Percentiles rank a stretch among this genome's conserved stretches.
Conservation (phyloP, 345 rosid species). For the Syzygium grande region DNA sequence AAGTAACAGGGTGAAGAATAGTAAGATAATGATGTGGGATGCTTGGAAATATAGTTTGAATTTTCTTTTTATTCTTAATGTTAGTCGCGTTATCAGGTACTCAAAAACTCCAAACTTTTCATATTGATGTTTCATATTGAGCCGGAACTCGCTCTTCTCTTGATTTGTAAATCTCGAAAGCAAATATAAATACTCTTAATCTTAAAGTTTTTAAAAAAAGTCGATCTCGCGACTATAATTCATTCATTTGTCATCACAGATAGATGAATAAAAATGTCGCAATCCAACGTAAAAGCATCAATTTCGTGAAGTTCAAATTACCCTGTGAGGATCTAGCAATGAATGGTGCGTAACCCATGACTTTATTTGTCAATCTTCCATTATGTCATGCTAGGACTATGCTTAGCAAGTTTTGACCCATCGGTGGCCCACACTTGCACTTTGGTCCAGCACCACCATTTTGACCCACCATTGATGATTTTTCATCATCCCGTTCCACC, state of each 20-base stretch:
- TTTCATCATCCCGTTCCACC: neutral
- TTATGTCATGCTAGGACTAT: neutral
- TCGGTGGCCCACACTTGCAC: neutral
- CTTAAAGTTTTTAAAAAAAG: no score
- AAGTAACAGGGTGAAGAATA: neutral
- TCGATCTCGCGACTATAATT: neutral
- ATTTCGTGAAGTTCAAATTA: neutral
- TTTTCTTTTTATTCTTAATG: neutral
- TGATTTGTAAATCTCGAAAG: neutral
- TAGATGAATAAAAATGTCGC: neutral
- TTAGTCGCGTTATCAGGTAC: no score
- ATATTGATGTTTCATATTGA: no score
- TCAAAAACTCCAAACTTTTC: neutral
- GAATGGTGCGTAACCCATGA: neutral
- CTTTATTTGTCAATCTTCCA: neutral
- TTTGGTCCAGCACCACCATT: neutral
- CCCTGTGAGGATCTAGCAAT: neutral
- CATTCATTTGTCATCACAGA: neutral
- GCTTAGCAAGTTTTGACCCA: neutral
- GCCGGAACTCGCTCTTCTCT: neutral
- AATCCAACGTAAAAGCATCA: neutral
- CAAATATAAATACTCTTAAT: neutral
- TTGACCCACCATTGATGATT: neutral
- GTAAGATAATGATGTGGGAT: neutral
- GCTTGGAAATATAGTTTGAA: neutral